Base-by-base conservation (phyloP, 352 stramenopile species). In the Thalassiosira hispida region DNA sequence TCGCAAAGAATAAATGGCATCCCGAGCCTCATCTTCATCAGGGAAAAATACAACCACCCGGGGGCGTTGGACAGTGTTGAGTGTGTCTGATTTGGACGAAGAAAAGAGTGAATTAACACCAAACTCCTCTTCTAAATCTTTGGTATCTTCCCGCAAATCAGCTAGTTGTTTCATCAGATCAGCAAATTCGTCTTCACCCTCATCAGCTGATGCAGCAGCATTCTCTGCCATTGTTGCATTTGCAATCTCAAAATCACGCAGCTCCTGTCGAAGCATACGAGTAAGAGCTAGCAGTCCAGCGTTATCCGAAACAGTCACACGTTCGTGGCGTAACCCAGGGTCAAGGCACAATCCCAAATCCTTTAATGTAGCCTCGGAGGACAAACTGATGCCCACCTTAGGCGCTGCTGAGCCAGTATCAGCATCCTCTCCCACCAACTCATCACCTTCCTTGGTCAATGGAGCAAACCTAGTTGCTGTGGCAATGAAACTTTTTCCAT, bases 1-100 rank as follows among this genome's bases (percentile, higher is more conserved):
- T 47, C 88, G 63, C 5, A 94, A 64, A 6, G 71, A 64, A n/a
- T 66, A 61, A 59, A 90, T 91, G 1, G 84, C 64, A 18, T 73
- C 72, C 49, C 80, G 74, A 0, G 86, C 88, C 23, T 83, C 64
- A 29, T 81, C 79, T 77, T 94, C 88, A 20, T 87, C 76, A 2
- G 88, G 86, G 59, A 92, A 92, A 62, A 92, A 94, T 3, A 92
- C 75, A 1, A 94, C 85, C 0, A 94, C 88, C 14, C 79, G 65
- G 27, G 88, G 88, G 42, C 83, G 71, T 62, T 86, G 80, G 11
- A 79, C 25, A n/a, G 46, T 59, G 33, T 68, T 49, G 33, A 77
- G 73, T 53, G 52, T 59, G 52, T 77, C 62, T 44, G 74, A 6
- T 18, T 72, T 70, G 1, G 60, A 63, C 9, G 46, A 73, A 23